Conservation (phyloP, 371 early-diverging fungal genomes). For the Cokeromyces recurvatus region DNA sequence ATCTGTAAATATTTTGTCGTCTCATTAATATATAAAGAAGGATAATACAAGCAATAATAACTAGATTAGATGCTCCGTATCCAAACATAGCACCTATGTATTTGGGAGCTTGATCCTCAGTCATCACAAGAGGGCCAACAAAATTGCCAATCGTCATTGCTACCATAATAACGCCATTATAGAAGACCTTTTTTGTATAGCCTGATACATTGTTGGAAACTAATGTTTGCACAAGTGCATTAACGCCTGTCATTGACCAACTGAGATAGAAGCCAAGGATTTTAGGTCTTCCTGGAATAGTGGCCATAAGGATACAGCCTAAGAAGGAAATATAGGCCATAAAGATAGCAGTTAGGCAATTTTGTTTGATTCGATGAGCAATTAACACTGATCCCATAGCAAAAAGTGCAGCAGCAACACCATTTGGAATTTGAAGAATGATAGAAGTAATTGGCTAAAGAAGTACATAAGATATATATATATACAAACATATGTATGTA, state of each 20-base stretch:
- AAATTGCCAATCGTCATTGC: slow-evolving; percentile 25
- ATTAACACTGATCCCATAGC: slow-evolving; percentile 10
- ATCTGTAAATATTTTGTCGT: slow-evolving; percentile 17
- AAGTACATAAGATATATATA: background rate
- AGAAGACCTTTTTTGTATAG: slow-evolving; percentile 21
- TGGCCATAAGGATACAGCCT: slow-evolving; percentile 16
- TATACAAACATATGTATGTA: too few relatives aligned
- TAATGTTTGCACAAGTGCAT: slow-evolving; percentile 11
- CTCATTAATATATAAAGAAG: slow-evolving; percentile 13
- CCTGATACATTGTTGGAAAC: slow-evolving; percentile 22
- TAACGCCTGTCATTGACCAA: slow-evolving; percentile 16
- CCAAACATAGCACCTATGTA: slow-evolving; percentile 21
- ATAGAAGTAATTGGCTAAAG: slow-evolving; percentile 16
- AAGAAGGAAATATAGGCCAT: slow-evolving; percentile 5
- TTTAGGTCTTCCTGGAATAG: slow-evolving; percentile 14
- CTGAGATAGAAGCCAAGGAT: slow-evolving; percentile 18
- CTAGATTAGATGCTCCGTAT: slow-evolving; percentile 11
- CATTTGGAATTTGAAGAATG: slow-evolving; percentile 26
- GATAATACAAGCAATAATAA: slow-evolving; percentile 10
- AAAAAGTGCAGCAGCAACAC: slow-evolving; percentile 11
- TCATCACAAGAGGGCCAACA: slow-evolving; percentile 24
- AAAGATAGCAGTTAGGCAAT: slow-evolving; percentile 4
- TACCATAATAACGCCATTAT: slow-evolving; percentile 16
- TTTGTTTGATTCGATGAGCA: background rate
- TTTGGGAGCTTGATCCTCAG: slow-evolving; percentile 12